Base-by-base conservation (phyloP, 352 stramenopile genomes). In the Phytophthora boehmeriae region DNA sequence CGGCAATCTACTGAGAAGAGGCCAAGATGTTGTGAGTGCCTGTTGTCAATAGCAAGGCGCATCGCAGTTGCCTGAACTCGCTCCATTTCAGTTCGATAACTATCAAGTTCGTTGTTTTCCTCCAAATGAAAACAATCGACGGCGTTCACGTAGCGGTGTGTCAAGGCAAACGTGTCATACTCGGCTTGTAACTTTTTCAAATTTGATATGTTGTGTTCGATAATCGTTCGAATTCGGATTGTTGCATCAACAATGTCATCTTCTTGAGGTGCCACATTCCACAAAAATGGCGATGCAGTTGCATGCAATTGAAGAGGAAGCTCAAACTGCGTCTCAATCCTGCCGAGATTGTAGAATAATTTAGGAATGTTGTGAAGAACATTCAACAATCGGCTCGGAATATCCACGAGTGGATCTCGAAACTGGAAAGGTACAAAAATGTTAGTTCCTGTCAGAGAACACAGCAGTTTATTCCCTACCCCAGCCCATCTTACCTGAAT, bases 281-380 rank as follows among this genome's bases (percentile, higher is more conserved):
- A 93, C 11, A 93, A 47, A 53, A 92, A 88, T 3, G 75, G 80
- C 8, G 76, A 76, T 4, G 67, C 75, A 14, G 47, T 50, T 13
- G 23, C 67, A 19, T 63, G 34, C 32, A 78, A 35, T 3, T 63
- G 4, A 9, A 82, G 52, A 9, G 75, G 71, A 3, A 68, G 43
- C 9, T 80, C 63, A 43, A 92, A 90, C 32, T 90, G 80, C 13
- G 73, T 80, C 45, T 92, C 82, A 28, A 93, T 80, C 8, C 85
- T 79, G 16, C 71, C 72, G 8, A 88, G 25, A 39, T 92, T 88
- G 55, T 85, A 71, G 41, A 93, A 90, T 2, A 89, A 41, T 32
- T 86, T 83, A 0, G 68, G 61, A 1, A 93, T 54, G 58, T 89
- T 90, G 57, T 90, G 80, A 10, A 93, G 69, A 1, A 93, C 73